A percentile compares a stretch with the other conserved stretches of the same genome.
Conservation (phyloP, 1,284 basidiomycete genomes). For the Pisolithus thermaeus region DNA sequence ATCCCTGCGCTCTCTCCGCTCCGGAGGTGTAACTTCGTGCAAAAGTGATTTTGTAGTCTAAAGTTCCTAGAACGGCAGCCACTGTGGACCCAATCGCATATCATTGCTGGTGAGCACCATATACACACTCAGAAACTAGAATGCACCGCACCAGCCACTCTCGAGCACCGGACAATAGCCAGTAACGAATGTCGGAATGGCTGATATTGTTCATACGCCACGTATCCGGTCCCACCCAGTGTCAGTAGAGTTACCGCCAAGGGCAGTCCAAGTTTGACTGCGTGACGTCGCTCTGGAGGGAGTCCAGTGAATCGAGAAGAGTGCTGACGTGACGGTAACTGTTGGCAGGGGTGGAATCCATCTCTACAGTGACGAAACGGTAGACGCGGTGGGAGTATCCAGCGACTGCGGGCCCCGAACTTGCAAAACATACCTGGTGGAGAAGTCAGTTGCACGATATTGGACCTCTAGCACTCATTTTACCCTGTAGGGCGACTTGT, state of each 20-base stretch:
- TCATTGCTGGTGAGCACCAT: not conserved
- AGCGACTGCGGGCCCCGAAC: constrained; percentile 14
- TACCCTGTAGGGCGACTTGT: too few relatives aligned
- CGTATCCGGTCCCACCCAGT: constrained; percentile 34
- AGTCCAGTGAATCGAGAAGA: constrained; percentile 9
- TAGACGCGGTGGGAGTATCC: not conserved
- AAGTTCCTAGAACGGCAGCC: constrained; percentile 58
- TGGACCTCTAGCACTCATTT: too few relatives aligned
- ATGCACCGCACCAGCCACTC: constrained; percentile 49
- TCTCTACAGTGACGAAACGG: not conserved
- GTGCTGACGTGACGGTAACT: constrained; percentile 6
- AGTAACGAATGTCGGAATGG: constrained; percentile 60
- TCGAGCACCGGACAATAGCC: constrained; percentile 69
- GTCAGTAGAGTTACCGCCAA: constrained; percentile 19
- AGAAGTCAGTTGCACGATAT: not conserved
- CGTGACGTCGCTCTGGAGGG: constrained; percentile 4
- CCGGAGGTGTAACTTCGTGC: constrained; percentile 51
- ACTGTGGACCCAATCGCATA: constrained; percentile 27
- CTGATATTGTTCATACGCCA: constrained; percentile 55
- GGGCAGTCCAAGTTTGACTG: constrained; percentile 18
- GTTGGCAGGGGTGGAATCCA: constrained; percentile 1
- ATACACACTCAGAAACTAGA: not conserved
- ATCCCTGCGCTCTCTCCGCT: constrained; percentile 49
- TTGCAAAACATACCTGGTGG: constrained; percentile 11
- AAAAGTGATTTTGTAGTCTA: constrained; percentile 86